Conservation (phyloP, 2,329 filamentous ascomycete species). For the Fusarium subglutinans region DNA sequence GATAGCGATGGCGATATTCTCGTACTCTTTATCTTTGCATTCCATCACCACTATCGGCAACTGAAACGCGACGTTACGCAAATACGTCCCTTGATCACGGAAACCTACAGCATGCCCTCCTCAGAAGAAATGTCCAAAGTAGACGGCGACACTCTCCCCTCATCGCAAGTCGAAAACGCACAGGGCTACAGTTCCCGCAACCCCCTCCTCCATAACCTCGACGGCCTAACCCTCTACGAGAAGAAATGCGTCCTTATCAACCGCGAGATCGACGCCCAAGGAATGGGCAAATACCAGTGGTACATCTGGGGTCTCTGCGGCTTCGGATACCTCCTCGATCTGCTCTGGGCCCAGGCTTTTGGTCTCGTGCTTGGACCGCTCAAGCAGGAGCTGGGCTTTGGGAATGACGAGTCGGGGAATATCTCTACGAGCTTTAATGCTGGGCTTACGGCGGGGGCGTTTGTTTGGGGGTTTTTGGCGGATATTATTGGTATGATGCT, state of each 20-base stretch:
- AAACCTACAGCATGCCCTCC: not conserved
- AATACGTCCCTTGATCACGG: not conserved
- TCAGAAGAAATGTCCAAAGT: conserved; percentile 1
- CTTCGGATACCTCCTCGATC: conserved; percentile 64
- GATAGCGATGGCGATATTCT: not conserved
- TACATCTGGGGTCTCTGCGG: conserved; percentile 62
- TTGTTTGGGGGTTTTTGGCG: conserved; percentile 64
- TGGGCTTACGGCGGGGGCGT: conserved; percentile 64
- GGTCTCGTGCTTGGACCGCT: conserved; percentile 63
- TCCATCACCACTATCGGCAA: not conserved
- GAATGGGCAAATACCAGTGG: conserved; percentile 65
- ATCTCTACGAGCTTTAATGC: conserved; percentile 64
- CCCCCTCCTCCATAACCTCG: conserved; percentile 17
- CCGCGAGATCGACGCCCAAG: conserved; percentile 59
- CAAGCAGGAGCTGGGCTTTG: conserved; percentile 66
- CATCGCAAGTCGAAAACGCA: not conserved
- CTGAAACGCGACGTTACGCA: not conserved
- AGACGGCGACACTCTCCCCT: not conserved
- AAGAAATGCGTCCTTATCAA: conserved; percentile 50
- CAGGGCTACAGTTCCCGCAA: not conserved
- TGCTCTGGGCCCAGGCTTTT: conserved; percentile 68
- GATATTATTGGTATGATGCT: conserved; percentile 54
- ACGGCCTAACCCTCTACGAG: conserved; percentile 45
- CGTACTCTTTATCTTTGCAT: not conserved
- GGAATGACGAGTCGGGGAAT: conserved; percentile 49